These are phyloP conservation scores for Fomitopsis pinicola DNA, from an alignment of 1,284 basidiomycete species.

Conservation along the genomic window DNA sequence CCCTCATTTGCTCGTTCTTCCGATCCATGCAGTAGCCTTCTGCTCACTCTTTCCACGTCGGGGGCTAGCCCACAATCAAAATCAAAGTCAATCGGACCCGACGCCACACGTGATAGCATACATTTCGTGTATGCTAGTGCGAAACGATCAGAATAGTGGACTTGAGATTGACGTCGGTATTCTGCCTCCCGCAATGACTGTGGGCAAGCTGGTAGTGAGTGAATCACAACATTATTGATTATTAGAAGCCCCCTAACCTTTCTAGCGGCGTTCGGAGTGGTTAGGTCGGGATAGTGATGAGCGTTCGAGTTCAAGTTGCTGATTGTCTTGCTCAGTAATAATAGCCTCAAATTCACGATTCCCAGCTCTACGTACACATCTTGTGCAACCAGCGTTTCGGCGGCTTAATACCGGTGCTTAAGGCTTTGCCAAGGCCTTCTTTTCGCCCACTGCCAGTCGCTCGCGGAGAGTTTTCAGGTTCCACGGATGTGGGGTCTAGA, in stretches of 20 bases:
- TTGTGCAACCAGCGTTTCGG: background rate
- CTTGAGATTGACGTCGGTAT: background rate
- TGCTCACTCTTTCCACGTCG: background rate
- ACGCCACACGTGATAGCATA: background rate
- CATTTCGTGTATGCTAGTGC: background rate
- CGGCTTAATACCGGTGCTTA: background rate
- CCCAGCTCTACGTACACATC: too few species aligned
- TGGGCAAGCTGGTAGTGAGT: background rate
- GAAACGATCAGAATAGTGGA: background rate
- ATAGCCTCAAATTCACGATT: too few species aligned
- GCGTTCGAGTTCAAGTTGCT: background rate
- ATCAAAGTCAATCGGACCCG: conserved; percentile 1
- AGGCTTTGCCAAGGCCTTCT: background rate
- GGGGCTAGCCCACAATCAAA: background rate
- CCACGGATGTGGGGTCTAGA: background rate
- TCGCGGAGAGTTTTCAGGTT: background rate
- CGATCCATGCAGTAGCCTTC: background rate
- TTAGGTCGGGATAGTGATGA: background rate
- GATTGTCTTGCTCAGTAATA: too few species aligned
- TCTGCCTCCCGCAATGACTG: background rate
- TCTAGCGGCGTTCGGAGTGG: background rate
- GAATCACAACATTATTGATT: background rate
- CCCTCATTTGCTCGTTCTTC: background rate
- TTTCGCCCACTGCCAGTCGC: background rate
- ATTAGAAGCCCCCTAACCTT: background rate